A percentile compares a stretch with the other conserved stretches of the same genome.
Evolutionary conservation across 2,329 filamentous ascomycete genomes (phyloP).

Genomic region (Xylariaceae sp.): DNA sequence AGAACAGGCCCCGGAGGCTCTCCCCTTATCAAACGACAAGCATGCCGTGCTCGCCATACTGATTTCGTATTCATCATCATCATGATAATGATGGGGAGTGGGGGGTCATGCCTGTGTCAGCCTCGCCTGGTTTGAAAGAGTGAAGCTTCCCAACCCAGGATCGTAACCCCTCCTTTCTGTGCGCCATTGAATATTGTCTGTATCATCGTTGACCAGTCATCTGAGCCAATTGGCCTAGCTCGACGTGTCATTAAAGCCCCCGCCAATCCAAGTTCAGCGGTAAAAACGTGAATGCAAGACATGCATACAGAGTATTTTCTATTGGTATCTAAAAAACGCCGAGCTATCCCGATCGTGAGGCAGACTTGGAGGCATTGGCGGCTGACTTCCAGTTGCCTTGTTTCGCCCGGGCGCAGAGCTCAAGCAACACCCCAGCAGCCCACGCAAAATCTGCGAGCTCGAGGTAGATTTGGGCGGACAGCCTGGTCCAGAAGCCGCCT

Average conservation of each 20-base stretch:
- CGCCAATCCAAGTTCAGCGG: constrained; percentile 11
- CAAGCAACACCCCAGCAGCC: constrained; percentile 36
- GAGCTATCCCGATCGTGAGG: constrained; percentile 12
- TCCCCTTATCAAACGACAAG: constrained; percentile 2
- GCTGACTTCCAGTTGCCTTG: constrained; percentile 27
- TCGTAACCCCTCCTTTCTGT: not conserved
- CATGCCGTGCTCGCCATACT: constrained; percentile 6
- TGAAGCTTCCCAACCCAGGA: constrained; percentile 13
- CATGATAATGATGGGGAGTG: too few species aligned
- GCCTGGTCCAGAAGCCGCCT: constrained; percentile 36
- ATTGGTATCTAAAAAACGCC: constrained; percentile 8
- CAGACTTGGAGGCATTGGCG: not conserved
- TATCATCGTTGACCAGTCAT: constrained; percentile 14
- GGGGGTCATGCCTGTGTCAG: constrained; percentile 21
- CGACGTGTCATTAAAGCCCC: not conserved
- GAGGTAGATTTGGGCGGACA: constrained; percentile 38
- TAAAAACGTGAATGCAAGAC: constrained; percentile 17
- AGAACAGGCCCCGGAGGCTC: constrained; percentile 11
- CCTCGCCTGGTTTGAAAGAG: constrained; percentile 13
- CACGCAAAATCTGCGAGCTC: constrained; percentile 38
- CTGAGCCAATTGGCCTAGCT: constrained; percentile 14
- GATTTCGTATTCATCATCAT: constrained; percentile 20
- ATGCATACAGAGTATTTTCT: constrained; percentile 17
- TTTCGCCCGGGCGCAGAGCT: constrained; percentile 35
- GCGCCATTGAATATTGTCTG: not conserved